Conservation (phyloP, 2,329 filamentous ascomycete genomes). For the Colletotrichum sp. region DNA sequence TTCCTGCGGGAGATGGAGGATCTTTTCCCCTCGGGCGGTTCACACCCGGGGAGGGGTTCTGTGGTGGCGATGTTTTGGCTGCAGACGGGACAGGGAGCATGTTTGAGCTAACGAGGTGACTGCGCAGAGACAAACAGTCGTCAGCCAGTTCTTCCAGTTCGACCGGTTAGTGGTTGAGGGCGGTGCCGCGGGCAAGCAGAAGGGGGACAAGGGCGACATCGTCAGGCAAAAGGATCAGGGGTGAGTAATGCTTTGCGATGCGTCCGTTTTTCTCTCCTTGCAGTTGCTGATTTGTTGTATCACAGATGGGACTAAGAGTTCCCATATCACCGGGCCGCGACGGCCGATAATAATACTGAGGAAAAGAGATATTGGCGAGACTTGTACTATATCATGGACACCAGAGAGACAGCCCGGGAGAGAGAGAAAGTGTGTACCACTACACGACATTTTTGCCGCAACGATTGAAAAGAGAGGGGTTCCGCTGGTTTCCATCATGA, state of each 20-base stretch:
- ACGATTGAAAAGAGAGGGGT: neutral
- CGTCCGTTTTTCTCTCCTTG: neutral
- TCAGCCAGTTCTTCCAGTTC: slow-evolving; percentile 94
- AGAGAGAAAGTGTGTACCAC: neutral
- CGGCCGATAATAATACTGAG: neutral
- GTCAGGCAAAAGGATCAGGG: slow-evolving; percentile 80
- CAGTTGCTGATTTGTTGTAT: neutral
- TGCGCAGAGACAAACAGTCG: slow-evolving; percentile 85
- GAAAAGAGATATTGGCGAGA: neutral
- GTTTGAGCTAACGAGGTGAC: neutral
- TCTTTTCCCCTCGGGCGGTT: neutral
- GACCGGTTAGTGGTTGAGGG: slow-evolving; percentile 93
- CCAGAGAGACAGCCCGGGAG: neutral
- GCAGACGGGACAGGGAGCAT: neutral
- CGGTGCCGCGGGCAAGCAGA: slow-evolving; percentile 80
- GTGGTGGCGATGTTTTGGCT: neutral
- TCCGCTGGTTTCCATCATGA: neutral
- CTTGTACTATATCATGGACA: neutral
- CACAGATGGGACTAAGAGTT: neutral
- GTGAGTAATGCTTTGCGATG: slow-evolving; percentile 48
- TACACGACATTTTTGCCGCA: neutral
- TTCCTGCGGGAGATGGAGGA: neutral
- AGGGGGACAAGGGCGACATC: slow-evolving; percentile 68
- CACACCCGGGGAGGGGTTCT: neutral
- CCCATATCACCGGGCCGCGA: neutral